Base-by-base conservation (phyloP, 192 early-diverging fungal species). In the Diversispora epigaea region DNA sequence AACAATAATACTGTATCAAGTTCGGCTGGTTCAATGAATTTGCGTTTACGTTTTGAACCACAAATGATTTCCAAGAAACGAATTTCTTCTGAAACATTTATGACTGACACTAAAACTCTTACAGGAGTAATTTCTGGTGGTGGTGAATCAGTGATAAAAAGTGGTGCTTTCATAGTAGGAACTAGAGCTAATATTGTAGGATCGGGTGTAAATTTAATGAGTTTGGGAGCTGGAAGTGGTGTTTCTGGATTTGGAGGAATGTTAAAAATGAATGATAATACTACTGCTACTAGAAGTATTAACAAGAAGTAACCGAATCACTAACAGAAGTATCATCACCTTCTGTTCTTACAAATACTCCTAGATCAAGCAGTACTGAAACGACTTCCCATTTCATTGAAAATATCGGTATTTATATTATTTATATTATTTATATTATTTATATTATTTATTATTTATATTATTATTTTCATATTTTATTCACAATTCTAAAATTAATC, bases 1-100 rank as follows among this genome's bases (percentile, higher is more conserved):
- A 32, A 32, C 25, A 32, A 32, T 32, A 32, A 2, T 32, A 2
- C 25, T 32, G 25, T 32, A 32, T 32, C 25, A 32, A 32, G 25
- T 32, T 11, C 19, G 15, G 62, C 77, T 17, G 79, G 87, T 0
- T 80, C 82, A 41, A 45, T 93, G 50, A 81, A 80, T 71, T 64
- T 92, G 19, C 79, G 84, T 68, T 79, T 92, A 65, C 61, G 84
- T 55, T 93, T 90, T 78, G 85, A 86, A 77, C 89, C 79, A 15
- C 73, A 80, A 56, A 77, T 79, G 45, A 40, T 80, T 22, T 74
- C 77, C 10, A 49, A 67, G 6, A 76, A 54, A 43, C 77, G 75
- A 64, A 57, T 73, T 12, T 73, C 65, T 60, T 46, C 77, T 22
- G 46, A 58, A 65, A 90, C 84, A 71, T 83, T 76, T 70, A 84